Conservation (phyloP, 805 yeast species). For the Cyberlindnera suaveolens region DNA sequence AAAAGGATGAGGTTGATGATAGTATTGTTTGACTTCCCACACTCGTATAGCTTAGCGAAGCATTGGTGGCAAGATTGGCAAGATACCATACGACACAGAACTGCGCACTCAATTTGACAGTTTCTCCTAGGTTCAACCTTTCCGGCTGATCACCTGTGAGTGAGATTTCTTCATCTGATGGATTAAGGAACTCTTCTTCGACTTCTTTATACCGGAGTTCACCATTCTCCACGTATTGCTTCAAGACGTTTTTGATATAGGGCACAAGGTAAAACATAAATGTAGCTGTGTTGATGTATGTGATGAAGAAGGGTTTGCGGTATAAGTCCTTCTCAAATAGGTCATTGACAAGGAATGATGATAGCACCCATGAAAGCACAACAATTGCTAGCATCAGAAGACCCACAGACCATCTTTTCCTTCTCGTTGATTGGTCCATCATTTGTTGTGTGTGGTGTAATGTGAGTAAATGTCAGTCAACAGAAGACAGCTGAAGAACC, state of each 20-base stretch:
- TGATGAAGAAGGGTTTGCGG: slow-evolving; percentile 86
- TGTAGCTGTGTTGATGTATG: slow-evolving; percentile 85
- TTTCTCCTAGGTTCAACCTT: slow-evolving; percentile 46
- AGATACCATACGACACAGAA: slow-evolving; percentile 86
- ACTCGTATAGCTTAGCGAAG: slow-evolving; percentile 79
- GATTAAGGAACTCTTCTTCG: slow-evolving; percentile 14
- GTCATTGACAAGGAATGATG: slow-evolving; percentile 78
- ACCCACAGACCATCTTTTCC: slow-evolving; percentile 65
- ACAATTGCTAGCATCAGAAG: slow-evolving; percentile 67
- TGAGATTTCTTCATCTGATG: slow-evolving; percentile 25
- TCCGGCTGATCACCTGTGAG: slow-evolving; percentile 14
- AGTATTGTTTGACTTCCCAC: slow-evolving; percentile 93
- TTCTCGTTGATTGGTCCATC: slow-evolving; percentile 9
- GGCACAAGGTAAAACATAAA: slow-evolving; percentile 76
- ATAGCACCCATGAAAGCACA: slow-evolving; percentile 83
- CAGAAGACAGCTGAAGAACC: not conserved
- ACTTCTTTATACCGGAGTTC: slow-evolving; percentile 18
- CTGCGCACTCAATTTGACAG: slow-evolving; percentile 67
- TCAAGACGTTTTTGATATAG: slow-evolving; percentile 27
- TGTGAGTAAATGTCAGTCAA: not conserved
- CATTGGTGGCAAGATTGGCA: slow-evolving; percentile 85
- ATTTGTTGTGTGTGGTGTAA: not conserved
- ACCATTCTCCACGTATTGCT: slow-evolving; percentile 26
- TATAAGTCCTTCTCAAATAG: slow-evolving; percentile 64
- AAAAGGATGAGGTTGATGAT: slow-evolving; percentile 88